Conservation (phyloP, 1,284 basidiomycete genomes). For the Boletus subluridellus region DNA sequence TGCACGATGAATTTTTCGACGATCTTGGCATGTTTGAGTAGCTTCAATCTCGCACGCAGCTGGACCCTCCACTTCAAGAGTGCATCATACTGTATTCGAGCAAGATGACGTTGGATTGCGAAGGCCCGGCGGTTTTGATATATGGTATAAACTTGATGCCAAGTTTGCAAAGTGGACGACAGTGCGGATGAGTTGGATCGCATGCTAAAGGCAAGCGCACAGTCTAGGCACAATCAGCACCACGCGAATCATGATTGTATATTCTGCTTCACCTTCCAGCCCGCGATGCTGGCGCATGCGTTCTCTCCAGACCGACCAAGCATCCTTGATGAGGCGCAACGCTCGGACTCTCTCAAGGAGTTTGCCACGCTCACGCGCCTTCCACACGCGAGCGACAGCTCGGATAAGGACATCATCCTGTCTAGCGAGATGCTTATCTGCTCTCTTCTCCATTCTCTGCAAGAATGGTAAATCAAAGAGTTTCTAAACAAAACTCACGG, state of each 20-base stretch:
- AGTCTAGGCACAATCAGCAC: conserved; percentile 37
- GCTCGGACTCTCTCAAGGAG: conserved; percentile 56
- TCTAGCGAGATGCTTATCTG: conserved; percentile 53
- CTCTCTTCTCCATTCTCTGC: conserved; percentile 52
- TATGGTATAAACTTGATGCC: conserved; percentile 46
- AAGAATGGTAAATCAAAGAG: conserved; percentile 12
- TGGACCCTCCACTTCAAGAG: conserved; percentile 58
- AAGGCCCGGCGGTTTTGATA: conserved; percentile 51
- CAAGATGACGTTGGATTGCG: conserved; percentile 50
- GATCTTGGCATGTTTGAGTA: conserved; percentile 56
- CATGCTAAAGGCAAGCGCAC: conserved; percentile 52
- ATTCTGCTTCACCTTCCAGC: conserved; percentile 43
- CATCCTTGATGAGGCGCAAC: conserved; percentile 44
- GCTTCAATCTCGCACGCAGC: conserved; percentile 50
- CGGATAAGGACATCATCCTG: conserved; percentile 63
- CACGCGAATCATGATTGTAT: background rate
- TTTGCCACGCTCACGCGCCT: conserved; percentile 63
- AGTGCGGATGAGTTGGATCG: conserved; percentile 44
- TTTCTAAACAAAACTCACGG: background rate
- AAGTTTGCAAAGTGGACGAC: conserved; percentile 43
- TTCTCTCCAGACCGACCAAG: conserved; percentile 54
- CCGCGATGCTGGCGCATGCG: conserved; percentile 42
- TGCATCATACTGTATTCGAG: conserved; percentile 45
- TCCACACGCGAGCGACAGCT: conserved; percentile 69
- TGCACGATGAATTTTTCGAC: conserved; percentile 54